Percentiles rank a stretch among this genome's conserved stretches.
phyloP scores from a whole-genome alignment of 2,329 filamentous ascomycete genomes.

The Penicillium sp. region DNA sequence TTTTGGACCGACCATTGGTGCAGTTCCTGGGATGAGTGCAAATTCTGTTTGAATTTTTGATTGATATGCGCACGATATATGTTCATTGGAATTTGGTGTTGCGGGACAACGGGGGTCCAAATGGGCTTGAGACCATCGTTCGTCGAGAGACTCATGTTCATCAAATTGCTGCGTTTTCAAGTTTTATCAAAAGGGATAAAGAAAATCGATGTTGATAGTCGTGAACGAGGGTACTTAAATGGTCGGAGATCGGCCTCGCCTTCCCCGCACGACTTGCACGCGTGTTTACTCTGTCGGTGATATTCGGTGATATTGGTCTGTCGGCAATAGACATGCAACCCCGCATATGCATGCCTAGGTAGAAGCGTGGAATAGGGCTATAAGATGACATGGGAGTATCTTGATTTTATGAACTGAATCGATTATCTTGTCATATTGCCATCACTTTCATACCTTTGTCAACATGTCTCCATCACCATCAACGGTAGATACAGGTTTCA shows the following conservation, averaged over 20 bases:
- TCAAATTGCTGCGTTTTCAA: no score
- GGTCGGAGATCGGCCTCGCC: background rate
- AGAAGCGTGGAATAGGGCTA: no score
- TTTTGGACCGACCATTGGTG: slow-evolving; percentile 42
- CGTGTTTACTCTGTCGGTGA: slow-evolving; percentile 8
- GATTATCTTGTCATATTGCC: no score
- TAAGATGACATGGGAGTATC: no score
- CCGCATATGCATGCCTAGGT: background rate
- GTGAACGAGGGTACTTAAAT: no score
- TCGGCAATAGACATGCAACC: slow-evolving; percentile 4
- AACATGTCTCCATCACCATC: slow-evolving; percentile 5
- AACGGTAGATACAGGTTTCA: slow-evolving; percentile 20
- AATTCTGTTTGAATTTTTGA: slow-evolving; percentile 12
- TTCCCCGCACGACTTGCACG: background rate
- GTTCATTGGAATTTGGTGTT: slow-evolving; percentile 17
- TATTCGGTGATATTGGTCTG: slow-evolving; percentile 9
- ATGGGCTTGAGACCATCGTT: background rate
- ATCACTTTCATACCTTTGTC: no score
- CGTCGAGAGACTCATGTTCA: no score
- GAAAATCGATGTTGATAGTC: no score
- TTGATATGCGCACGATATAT: slow-evolving; percentile 18
- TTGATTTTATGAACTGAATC: no score
- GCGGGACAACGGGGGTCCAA: slow-evolving; percentile 11
- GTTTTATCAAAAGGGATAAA: no score
- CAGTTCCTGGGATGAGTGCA: slow-evolving; percentile 34